phyloP scores from a whole-genome alignment of 371 early-diverging fungal species.

The Conidiobolus incongruus region DNA sequence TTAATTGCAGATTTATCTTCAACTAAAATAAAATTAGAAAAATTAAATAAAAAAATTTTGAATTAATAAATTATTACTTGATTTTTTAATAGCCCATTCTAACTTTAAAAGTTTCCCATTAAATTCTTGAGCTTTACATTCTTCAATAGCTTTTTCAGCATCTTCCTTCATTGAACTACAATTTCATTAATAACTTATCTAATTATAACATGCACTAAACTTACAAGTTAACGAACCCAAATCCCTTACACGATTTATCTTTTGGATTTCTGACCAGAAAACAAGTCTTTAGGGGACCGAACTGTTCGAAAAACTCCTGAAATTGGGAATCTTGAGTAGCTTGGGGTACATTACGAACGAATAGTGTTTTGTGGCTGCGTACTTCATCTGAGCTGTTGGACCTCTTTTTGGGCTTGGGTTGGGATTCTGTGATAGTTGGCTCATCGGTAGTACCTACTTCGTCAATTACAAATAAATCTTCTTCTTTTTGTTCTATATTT shows the following conservation, averaged over 20 bases:
- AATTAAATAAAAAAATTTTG: not conserved
- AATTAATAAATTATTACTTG: conserved; percentile 5
- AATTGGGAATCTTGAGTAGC: no score
- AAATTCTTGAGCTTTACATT: conserved; percentile 43
- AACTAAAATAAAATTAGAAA: not conserved
- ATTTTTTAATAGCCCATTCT: conserved; percentile 48
- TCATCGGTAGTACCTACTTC: no score
- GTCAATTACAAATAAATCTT: no score
- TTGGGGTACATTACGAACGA: no score
- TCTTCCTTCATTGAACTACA: conserved; percentile 56
- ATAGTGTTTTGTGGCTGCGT: no score
- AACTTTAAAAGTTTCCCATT: conserved; percentile 36
- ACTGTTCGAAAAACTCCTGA: conserved; percentile 64
- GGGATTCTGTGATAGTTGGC: no score
- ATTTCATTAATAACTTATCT: not conserved
- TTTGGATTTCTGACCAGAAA: conserved; percentile 45
- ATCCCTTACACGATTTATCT: conserved; percentile 57
- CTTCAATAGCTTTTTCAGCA: conserved; percentile 51
- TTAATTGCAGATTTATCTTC: not conserved
- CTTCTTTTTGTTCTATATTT: no score
- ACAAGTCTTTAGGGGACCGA: conserved; percentile 75
- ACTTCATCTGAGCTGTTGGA: no score
- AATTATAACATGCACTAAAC: not conserved
- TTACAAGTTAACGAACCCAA: conserved; percentile 67
- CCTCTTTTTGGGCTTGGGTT: no score